Base-by-base conservation (phyloP, 306 rosid genomes). In the Betula pendula region DNA sequence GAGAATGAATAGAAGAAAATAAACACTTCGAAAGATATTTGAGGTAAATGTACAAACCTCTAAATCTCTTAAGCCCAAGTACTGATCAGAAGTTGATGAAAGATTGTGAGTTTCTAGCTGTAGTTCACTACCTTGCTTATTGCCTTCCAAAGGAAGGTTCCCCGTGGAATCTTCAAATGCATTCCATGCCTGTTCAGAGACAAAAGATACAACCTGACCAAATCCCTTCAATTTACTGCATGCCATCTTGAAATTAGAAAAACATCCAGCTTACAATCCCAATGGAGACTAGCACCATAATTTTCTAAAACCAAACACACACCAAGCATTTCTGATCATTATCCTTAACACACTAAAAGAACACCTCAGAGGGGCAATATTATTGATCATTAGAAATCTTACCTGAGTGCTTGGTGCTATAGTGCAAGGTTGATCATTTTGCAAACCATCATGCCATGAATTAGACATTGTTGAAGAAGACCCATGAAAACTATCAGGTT, bases 111-210 rank as follows among this genome's bases (percentile, higher is more conserved):
- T 38, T 49, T 71, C 73, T 71, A 76, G 73, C 66, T 70, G 83
- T 51, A 74, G 69, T 70, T 70, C 87, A 55, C 81, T 50, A 33
- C 74, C 84, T 66, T 81, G 85, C 73, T 75, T 60, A 78, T 70
- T 33, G 45, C 69, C 82, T 77, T 84, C 86, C 15, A 73, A 65
- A 67, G 88, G 80, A 50, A 80, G 78, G 35, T 82, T 68, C 27
- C 81, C 75, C 59, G 50, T 29, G 71, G 95, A 75, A 83, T 84
- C 91, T 84, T 86, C 85, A 77, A 88, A 88, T 75, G 98, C 97
- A 89, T 85, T 89, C 97, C 97, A 90, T 48, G 87, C 69, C 91
- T 89, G 80, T 83, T 89, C 67, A 74, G 50, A 77, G 74, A 70
- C 58, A 76, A 82, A 35, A 82, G 58, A 77, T 42, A 81, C 55